Base-by-base conservation (phyloP, 306 rosid species). In the Quercus alba region DNA sequence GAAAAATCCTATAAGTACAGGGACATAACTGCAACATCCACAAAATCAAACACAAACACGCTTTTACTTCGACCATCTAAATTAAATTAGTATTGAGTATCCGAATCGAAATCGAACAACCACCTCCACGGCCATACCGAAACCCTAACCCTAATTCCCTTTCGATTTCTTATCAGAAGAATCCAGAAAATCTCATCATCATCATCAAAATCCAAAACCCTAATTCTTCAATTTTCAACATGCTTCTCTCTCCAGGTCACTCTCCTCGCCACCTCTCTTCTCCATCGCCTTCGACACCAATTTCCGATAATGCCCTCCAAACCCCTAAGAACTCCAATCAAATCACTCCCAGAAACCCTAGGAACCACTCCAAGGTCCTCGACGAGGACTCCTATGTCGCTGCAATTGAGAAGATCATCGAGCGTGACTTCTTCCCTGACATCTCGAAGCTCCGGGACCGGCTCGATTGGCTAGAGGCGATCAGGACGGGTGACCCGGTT, bases 391-490 rank as follows among this genome's bases (percentile, higher is more conserved):
- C 92, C 0, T 96, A 93, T 70, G 94, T 94, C 13, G 97, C 81
- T 69, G 97, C 93, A 26, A 84, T 96, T 58, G 97, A 96, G 94
- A 89, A 92, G 88, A 96, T 96, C 68, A 90, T 96, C 83, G 98
- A 96, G 84, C 94, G 99, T 25, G 99, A 96, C 81, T 96, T 85
- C 92, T 93, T 96, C 79, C 99, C 99, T 46, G 99, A 96, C 23
- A 94, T 96, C 79, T 77, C 97, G 18, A 96, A 96, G 90, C 99
- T 96, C 70, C 88, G 97, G 31, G 99, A 96, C 66, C 97, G 98
- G 76, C 97, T 89, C 56, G 99, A 96, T 23, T 96, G 98, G 99
- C 92, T 93, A 17, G 93, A 91, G 80, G 99, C 99, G 31, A 70
- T 90, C 78, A 91, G 78, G 80, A 88, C 94, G 23, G 86, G 92